These are phyloP conservation scores for Suhomyces faveliae DNA, from an alignment of 805 yeast species.

Conservation along the genomic window DNA sequence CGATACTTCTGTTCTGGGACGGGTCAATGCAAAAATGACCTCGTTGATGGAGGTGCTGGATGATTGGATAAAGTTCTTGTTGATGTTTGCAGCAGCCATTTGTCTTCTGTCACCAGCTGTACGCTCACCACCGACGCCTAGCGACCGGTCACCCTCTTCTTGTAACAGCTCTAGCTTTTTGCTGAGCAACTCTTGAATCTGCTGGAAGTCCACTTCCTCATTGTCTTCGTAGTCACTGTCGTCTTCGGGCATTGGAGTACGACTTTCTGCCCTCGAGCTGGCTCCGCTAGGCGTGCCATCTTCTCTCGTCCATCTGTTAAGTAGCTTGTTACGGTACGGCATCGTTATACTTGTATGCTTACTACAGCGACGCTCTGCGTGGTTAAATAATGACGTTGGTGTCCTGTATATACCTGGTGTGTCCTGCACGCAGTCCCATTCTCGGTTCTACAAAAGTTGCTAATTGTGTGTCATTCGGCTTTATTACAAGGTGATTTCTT, in stretches of 20 bases:
- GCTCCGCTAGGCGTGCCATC: constrained; percentile 14
- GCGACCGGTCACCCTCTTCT: constrained; percentile 11
- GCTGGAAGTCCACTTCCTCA: constrained; percentile 13
- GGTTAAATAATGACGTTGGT: no score
- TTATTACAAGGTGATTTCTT: constrained; percentile 45
- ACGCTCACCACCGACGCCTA: not conserved
- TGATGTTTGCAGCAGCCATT: constrained; percentile 28
- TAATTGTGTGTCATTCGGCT: not conserved
- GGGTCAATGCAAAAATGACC: constrained; percentile 41
- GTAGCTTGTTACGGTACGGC: constrained; percentile 4
- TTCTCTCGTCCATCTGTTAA: constrained; percentile 7
- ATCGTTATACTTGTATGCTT: not conserved
- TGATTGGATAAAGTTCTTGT: constrained; percentile 35
- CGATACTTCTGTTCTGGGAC: constrained; percentile 45
- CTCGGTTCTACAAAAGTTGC: not conserved
- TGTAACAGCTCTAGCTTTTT: constrained; percentile 11
- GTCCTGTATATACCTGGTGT: not conserved
- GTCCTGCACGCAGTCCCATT: not conserved
- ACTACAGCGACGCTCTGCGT: not conserved
- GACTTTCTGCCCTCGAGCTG: constrained; percentile 12
- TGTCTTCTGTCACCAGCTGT: constrained; percentile 21
- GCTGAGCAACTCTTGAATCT: constrained; percentile 14
- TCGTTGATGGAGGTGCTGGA: constrained; percentile 42
- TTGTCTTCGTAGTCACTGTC: constrained; percentile 18
- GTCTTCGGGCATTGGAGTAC: constrained; percentile 16